Evolutionary conservation across 306 rosid species (phyloP).

Genomic region (Boehmeria nivea): DNA sequence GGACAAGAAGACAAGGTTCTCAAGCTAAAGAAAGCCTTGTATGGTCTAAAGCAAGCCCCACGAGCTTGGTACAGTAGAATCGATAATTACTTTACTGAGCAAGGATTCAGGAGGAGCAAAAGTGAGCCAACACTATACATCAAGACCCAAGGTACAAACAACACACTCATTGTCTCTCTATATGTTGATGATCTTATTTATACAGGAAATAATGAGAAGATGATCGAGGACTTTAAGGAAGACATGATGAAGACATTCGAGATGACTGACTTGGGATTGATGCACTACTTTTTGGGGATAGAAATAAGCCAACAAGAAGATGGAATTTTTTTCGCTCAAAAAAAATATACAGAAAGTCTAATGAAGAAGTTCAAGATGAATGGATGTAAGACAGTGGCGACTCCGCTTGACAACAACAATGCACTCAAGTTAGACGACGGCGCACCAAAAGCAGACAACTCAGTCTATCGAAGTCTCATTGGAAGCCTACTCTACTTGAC

Average conservation of each 20-base stretch:
- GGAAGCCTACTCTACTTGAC: too few relatives aligned
- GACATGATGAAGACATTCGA: background rate
- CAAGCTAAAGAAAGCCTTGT: too few relatives aligned
- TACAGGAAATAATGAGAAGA: background rate
- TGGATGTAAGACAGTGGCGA: background rate
- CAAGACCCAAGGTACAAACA: background rate
- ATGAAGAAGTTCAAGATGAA: background rate
- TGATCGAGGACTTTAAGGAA: too few relatives aligned
- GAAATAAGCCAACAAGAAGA: background rate
- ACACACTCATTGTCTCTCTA: background rate
- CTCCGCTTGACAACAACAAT: background rate
- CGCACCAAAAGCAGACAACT: background rate
- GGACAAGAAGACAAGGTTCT: too few relatives aligned
- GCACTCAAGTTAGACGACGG: background rate
- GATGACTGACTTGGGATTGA: conserved; percentile 1
- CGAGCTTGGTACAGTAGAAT: background rate
- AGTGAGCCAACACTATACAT: conserved; percentile 1
- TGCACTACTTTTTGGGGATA: conserved; percentile 4
- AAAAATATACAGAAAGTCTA: background rate
- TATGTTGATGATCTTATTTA: background rate
- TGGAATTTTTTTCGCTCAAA: background rate
- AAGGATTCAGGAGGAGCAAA: background rate
- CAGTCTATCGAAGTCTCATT: too few relatives aligned
- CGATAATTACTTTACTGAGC: background rate
- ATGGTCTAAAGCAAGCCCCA: too few relatives aligned